phyloP scores from a whole-genome alignment of 2,329 filamentous ascomycete genomes.

The Apiospora saccharicola region DNA sequence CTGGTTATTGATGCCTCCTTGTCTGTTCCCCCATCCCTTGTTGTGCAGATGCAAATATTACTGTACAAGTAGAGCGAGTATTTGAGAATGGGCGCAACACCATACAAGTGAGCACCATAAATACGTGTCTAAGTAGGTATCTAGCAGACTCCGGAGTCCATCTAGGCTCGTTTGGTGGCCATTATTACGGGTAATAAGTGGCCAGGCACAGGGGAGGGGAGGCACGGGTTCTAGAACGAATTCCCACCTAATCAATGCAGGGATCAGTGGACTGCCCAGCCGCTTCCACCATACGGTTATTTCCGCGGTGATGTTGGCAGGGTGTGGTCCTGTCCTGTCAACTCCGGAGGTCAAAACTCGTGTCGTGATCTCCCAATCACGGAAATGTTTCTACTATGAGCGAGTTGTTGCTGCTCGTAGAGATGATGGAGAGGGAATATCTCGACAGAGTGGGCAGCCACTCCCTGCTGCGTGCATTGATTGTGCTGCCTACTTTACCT shows the following conservation, averaged over 20 bases:
- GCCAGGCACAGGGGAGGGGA: not conserved
- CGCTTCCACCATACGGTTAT: conserved; percentile 16
- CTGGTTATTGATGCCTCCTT: not conserved
- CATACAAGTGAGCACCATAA: conserved; percentile 4
- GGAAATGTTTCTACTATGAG: not conserved
- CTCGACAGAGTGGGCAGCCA: not conserved
- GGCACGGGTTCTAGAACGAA: conserved; percentile 7
- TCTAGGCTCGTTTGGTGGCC: conserved; percentile 12
- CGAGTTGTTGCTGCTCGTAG: not conserved
- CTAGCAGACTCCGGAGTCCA: not conserved
- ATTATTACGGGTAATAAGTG: conserved; percentile 21
- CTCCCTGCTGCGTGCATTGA: conserved; percentile 1
- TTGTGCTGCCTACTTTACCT: not conserved
- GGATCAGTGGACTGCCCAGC: conserved; percentile 5
- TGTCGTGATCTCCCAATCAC: not conserved
- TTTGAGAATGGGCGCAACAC: not conserved
- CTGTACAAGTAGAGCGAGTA: not conserved
- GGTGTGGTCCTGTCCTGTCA: not conserved
- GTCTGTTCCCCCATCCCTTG: not conserved
- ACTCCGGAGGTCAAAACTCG: not conserved
- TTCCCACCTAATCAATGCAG: conserved; percentile 14
- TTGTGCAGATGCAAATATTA: not conserved
- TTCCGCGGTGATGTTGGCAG: not conserved
- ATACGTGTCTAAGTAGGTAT: conserved; percentile 8
- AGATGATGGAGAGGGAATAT: not conserved